Conservation (phyloP, 768 basidiomycete species). For the Tulasnella sp. region DNA sequence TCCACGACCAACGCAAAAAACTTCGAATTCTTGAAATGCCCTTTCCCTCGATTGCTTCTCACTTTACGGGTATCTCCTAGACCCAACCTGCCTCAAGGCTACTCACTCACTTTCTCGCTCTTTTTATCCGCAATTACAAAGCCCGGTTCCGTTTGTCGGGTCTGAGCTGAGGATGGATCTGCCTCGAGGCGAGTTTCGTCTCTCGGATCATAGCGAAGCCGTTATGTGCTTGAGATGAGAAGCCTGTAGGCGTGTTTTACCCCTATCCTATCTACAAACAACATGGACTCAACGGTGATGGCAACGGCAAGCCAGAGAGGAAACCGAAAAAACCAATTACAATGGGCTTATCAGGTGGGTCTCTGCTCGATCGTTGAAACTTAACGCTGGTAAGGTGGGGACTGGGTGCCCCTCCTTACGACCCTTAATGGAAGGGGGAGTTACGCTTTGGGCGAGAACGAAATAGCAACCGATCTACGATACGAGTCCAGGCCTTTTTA, state of each 20-base stretch:
- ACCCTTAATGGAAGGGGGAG: neutral
- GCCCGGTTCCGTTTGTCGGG: neutral
- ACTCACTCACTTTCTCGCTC: neutral
- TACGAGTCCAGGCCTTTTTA: neutral
- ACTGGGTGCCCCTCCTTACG: neutral
- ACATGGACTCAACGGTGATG: neutral
- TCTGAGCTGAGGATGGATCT: neutral
- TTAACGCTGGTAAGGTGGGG: neutral
- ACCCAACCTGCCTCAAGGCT: neutral
- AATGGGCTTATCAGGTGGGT: neutral
- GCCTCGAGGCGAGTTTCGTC: constrained; percentile 5
- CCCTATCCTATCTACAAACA: neutral
- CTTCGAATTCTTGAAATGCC: neutral
- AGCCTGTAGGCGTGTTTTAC: neutral
- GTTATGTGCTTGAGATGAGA: neutral
- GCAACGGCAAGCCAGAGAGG: neutral
- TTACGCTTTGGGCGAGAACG: neutral
- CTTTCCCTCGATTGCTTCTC: neutral
- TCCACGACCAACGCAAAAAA: too few relatives aligned
- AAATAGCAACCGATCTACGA: neutral
- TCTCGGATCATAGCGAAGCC: constrained; percentile 5
- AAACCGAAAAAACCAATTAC: neutral
- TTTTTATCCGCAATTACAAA: neutral
- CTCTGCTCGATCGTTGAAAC: neutral
- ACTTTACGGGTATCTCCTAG: constrained; percentile 1